These are phyloP conservation scores for Magnaporthiopsis incrustans DNA, from an alignment of 2,329 filamentous ascomycete genomes.

Conservation along the genomic window DNA sequence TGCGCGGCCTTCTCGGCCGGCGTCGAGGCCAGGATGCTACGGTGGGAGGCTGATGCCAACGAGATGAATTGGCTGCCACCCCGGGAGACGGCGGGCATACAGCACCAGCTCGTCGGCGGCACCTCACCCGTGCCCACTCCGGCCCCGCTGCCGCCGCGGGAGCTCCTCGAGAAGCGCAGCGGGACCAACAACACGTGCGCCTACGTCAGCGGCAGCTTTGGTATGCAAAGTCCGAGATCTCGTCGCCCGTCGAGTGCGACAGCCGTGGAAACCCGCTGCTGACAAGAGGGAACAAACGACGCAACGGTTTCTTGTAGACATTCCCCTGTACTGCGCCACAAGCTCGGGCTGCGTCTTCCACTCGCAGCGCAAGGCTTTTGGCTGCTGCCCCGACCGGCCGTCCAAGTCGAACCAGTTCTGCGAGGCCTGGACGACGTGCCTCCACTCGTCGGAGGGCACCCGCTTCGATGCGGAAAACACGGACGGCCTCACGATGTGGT, in stretches of 20 bases:
- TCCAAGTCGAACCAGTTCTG: conserved; percentile 11
- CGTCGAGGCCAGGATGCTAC: conserved; percentile 8
- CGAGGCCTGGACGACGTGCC: conserved; percentile 20
- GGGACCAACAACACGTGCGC: conserved; percentile 22
- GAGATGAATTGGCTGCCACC: conserved; percentile 18
- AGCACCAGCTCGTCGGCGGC: conserved; percentile 14
- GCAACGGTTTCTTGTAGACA: conserved; percentile 6
- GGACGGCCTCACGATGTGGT: conserved; percentile 21
- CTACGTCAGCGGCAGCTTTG: conserved; percentile 20
- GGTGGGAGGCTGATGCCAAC: conserved; percentile 16
- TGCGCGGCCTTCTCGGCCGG: neutral
- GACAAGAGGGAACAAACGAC: neutral
- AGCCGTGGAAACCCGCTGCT: neutral
- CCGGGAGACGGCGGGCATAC: conserved; percentile 17
- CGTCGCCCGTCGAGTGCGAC: too few relatives aligned
- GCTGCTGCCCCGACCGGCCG: conserved; percentile 23
- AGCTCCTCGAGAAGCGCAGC: conserved; percentile 16
- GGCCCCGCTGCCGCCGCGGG: conserved; percentile 8
- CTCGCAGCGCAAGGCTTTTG: conserved; percentile 17
- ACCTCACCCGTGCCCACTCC: conserved; percentile 14
- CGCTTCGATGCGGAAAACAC: conserved; percentile 14
- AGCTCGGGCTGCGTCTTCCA: conserved; percentile 22
- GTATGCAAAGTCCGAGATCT: conserved; percentile 9
- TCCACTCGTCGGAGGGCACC: conserved; percentile 17
- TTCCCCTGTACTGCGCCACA: conserved; percentile 20